phyloP scores from a whole-genome alignment of 129 eudicot genomes.

The Saussurea involucrata region DNA sequence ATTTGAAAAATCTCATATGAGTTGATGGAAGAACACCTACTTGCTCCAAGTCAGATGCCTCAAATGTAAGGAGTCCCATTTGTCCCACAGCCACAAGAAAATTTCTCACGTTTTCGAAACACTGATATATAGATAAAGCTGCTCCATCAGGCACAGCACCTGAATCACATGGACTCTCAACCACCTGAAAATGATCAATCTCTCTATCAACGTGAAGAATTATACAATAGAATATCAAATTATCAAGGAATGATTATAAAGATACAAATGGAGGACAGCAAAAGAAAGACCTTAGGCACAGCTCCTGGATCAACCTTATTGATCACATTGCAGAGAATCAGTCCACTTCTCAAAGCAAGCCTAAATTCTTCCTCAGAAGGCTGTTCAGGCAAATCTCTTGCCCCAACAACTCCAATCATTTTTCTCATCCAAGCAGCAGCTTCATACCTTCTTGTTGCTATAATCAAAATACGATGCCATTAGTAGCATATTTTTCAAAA shows the following conservation, averaged over 20 bases:
- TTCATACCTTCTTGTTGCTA: conserved; percentile 87
- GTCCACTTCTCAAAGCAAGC: conserved; percentile 87
- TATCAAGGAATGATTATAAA: neutral
- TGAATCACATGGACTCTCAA: conserved; percentile 79
- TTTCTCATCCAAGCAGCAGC: conserved; percentile 89
- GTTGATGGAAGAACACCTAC: conserved; percentile 32
- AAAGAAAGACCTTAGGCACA: conserved; percentile 60
- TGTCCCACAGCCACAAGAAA: conserved; percentile 78
- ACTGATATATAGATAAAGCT: conserved; percentile 87
- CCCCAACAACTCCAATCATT: conserved; percentile 83
- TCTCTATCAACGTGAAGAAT: conserved; percentile 1
- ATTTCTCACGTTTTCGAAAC: conserved; percentile 93
- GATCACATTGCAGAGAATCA: conserved; percentile 71
- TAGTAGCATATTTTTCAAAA: neutral
- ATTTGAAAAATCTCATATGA: neutral
- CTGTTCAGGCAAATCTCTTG: conserved; percentile 89
- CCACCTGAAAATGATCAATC: conserved; percentile 55
- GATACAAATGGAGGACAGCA: neutral
- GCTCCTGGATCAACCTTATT: conserved; percentile 91
- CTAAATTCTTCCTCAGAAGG: conserved; percentile 98
- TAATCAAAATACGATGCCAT: neutral
- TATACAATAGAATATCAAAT: neutral
- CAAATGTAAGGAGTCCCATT: conserved; percentile 86
- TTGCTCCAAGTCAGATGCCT: conserved; percentile 95
- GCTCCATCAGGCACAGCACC: conserved; percentile 81